Base-by-base conservation (phyloP, 2,329 filamentous ascomycete genomes). In the Stachybotrys chlorohalonatus region DNA sequence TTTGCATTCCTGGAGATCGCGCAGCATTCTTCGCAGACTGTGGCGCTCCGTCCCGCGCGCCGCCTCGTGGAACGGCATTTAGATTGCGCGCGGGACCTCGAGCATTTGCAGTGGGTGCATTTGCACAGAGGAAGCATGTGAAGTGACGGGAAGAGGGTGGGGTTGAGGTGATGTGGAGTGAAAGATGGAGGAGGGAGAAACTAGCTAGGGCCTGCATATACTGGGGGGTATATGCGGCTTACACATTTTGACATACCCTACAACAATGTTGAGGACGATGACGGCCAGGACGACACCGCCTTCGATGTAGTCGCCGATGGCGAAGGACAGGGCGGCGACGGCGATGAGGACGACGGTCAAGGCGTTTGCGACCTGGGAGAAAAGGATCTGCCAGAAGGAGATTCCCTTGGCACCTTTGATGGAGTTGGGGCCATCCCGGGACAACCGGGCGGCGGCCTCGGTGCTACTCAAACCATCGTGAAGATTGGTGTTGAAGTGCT, bases 281-380 rank as follows among this genome's bases (percentile, higher is more conserved):
- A 86, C 83, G 62, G 81, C 81, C 54, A 80, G 74, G 60, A 86
- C 82, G 58, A 86, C 82, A 60, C 77, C 78, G 59, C 77, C 83
- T 73, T 86, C 83, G 66, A 84, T 77, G 64, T 78, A 85, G 66
- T 85, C 84, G 62, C 76, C 64, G 61, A 86, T 87, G 66, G 78
- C 81, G 71, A 85, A 87, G 51, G 81, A 84, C 56, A 83, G 73
- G 56, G 82, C 84, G 83, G 89, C 89, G 64, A 88, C 87, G 64
- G 89, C 83, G 61, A 90, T 76, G 62, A 91, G 83, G 58, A 89
- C 84, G 67, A 87, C 77, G 59, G 86, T 90, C 71, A 90, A 75
- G 73, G 85, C 87, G 74, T 90, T 90, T 60, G 86, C 87, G 62
- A 89, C 80, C 75, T 90, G 86, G 66, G 85, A 86, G 72, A 90